Evolutionary conservation across 345 rosid genomes (phyloP).

Genomic region (Syzygium grande): DNA sequence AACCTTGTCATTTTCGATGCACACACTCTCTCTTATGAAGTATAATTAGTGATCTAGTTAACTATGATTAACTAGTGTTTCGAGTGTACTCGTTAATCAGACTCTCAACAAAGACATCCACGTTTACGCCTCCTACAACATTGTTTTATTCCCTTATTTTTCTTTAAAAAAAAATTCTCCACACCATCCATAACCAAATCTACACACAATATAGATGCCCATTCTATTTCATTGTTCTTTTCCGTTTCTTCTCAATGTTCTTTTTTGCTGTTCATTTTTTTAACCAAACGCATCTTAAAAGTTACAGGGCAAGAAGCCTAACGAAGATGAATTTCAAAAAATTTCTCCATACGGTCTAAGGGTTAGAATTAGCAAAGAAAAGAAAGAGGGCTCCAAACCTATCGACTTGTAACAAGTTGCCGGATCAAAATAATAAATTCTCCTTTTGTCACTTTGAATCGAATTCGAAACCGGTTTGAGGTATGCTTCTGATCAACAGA

Average conservation of each 20-base stretch:
- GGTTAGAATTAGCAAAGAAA: background rate
- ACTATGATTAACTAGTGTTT: background rate
- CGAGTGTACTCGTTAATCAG: background rate
- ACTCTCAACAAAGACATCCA: no score
- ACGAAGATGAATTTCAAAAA: background rate
- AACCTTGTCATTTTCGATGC: background rate
- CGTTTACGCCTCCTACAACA: background rate
- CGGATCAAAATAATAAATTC: no score
- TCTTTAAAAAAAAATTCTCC: background rate
- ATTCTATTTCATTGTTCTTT: background rate
- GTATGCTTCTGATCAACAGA: no score
- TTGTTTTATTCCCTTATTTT: background rate
- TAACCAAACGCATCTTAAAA: background rate
- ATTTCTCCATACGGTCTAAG: background rate
- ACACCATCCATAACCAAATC: background rate
- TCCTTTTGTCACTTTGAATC: no score
- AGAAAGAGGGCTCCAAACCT: no score
- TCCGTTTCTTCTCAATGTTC: background rate
- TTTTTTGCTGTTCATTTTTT: background rate
- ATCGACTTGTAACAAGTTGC: no score
- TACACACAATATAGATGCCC: background rate
- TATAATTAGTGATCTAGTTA: background rate
- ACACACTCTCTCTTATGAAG: rapidly evolving
- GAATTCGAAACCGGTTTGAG: no score
- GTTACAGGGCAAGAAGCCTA: background rate